phyloP scores from a whole-genome alignment of 345 rosid genomes.

The Aurinia saxatilis region DNA sequence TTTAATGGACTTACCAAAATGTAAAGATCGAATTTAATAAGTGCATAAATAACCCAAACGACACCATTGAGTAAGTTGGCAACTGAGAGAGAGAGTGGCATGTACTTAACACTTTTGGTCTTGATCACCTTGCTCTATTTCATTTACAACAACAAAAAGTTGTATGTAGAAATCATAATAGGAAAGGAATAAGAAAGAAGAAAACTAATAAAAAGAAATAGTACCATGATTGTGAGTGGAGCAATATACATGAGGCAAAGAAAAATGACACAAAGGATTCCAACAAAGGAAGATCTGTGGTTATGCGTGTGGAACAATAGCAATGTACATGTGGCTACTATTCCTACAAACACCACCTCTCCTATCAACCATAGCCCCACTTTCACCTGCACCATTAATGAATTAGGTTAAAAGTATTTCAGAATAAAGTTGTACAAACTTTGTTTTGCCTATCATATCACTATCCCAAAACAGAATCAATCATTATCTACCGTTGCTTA shows the following conservation, averaged over 20 bases:
- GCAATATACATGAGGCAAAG: constrained; percentile 46
- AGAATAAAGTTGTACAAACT: too few relatives aligned
- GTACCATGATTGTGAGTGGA: constrained; percentile 58
- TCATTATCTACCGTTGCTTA: background rate
- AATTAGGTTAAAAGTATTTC: background rate
- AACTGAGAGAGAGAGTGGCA: constrained; percentile 50
- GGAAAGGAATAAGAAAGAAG: background rate
- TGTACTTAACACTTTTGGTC: constrained; percentile 52
- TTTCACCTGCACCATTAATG: constrained; percentile 21
- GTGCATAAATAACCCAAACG: constrained; percentile 41
- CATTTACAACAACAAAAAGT: background rate
- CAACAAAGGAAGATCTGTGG: constrained; percentile 28
- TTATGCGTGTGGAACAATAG: constrained; percentile 31
- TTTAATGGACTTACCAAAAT: constrained; percentile 32
- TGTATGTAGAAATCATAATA: background rate
- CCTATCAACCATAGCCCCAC: constrained; percentile 27
- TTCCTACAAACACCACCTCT: constrained; percentile 29
- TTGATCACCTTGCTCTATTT: constrained; percentile 39
- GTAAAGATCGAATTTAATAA: constrained; percentile 38
- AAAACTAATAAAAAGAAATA: background rate
- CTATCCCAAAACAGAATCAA: constrained; percentile 3
- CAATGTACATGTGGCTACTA: constrained; percentile 30
- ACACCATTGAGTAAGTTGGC: constrained; percentile 38
- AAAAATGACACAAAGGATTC: constrained; percentile 31
- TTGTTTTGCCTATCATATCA: background rate